A percentile compares a stretch with the other conserved stretches of the same genome.
phyloP scores from a whole-genome alignment of 2,329 filamentous ascomycete genomes.

The Pyricularia grisea region DNA sequence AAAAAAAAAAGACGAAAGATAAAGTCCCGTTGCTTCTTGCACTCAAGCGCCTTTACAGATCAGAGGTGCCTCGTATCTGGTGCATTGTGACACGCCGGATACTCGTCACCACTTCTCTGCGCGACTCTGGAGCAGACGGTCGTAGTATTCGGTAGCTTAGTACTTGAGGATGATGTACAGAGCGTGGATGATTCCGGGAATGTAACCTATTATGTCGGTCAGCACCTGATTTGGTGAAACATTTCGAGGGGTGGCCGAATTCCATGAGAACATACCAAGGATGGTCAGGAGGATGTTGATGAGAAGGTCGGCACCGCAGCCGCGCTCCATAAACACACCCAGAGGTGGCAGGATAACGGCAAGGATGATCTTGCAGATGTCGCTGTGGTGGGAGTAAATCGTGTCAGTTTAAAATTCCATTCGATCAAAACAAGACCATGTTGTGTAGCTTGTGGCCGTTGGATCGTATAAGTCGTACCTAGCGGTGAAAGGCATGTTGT shows the following conservation, averaged over 20 bases:
- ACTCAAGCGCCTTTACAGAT: background rate
- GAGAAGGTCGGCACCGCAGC: constrained; percentile 76
- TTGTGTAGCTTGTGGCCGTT: background rate
- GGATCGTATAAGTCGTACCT: constrained; percentile 31
- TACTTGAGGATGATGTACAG: constrained; percentile 91
- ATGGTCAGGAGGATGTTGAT: constrained; percentile 90
- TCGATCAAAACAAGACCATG: background rate
- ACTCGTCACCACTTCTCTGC: background rate
- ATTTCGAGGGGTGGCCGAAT: background rate
- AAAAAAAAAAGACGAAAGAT: constrained; percentile 7
- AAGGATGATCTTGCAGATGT: constrained; percentile 65
- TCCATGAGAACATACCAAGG: constrained; percentile 35
- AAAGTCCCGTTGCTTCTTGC: background rate
- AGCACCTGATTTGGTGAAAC: background rate
- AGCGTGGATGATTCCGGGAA: constrained; percentile 85
- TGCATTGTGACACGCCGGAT: background rate
- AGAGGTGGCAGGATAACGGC: constrained; percentile 84
- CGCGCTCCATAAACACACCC: constrained; percentile 89
- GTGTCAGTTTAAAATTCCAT: constrained; percentile 1
- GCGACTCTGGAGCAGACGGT: background rate
- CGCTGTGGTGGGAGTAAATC: constrained; percentile 18
- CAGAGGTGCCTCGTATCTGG: background rate
- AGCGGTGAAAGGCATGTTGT: constrained; percentile 49
- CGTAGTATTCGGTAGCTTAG: constrained; percentile 31
- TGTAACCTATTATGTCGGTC: constrained; percentile 31